Percentiles rank a stretch among this genome's conserved stretches.
Evolutionary conservation across 768 basidiomycete genomes (phyloP).

Genomic region (Boletus huronensis): DNA sequence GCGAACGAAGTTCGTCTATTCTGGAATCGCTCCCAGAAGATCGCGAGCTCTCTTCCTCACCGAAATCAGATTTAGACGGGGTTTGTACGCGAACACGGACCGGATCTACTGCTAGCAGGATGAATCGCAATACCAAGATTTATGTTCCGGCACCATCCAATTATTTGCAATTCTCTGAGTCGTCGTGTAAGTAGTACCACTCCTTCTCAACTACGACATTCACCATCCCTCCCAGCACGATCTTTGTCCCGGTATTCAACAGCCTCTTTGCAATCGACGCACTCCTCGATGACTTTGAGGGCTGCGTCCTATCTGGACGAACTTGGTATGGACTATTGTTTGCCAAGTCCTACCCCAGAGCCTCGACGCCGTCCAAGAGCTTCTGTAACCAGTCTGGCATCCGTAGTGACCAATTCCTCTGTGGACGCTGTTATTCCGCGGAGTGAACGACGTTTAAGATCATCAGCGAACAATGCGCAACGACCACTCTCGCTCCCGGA

Average conservation of each 20-base stretch:
- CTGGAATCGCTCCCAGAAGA: conserved; percentile 54
- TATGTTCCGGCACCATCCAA: conserved; percentile 15
- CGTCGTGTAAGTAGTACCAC: conserved; percentile 9
- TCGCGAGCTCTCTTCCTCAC: conserved; percentile 34
- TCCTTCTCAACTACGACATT: neutral
- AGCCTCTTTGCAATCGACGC: conserved; percentile 32
- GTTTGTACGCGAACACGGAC: conserved; percentile 18
- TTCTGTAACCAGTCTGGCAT: conserved; percentile 54
- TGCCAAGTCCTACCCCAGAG: conserved; percentile 22
- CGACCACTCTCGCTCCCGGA: conserved; percentile 15
- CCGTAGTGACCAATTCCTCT: conserved; percentile 54
- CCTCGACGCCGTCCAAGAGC: conserved; percentile 24
- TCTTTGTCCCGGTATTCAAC: conserved; percentile 20
- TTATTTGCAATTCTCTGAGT: conserved; percentile 6
- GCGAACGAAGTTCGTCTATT: conserved; percentile 18
- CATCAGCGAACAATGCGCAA: conserved; percentile 8
- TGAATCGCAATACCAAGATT: conserved; percentile 19
- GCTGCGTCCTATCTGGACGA: conserved; percentile 29
- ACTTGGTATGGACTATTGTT: conserved; percentile 27
- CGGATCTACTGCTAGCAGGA: conserved; percentile 10
- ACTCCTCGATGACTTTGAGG: conserved; percentile 25
- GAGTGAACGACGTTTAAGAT: conserved; percentile 15
- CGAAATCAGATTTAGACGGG: conserved; percentile 5
- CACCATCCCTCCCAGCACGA: conserved; percentile 14
- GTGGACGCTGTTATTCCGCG: conserved; percentile 56